These are phyloP conservation scores for Fusarium proliferatum DNA, from an alignment of 2,329 filamentous ascomycete genomes.

Conservation along the genomic window DNA sequence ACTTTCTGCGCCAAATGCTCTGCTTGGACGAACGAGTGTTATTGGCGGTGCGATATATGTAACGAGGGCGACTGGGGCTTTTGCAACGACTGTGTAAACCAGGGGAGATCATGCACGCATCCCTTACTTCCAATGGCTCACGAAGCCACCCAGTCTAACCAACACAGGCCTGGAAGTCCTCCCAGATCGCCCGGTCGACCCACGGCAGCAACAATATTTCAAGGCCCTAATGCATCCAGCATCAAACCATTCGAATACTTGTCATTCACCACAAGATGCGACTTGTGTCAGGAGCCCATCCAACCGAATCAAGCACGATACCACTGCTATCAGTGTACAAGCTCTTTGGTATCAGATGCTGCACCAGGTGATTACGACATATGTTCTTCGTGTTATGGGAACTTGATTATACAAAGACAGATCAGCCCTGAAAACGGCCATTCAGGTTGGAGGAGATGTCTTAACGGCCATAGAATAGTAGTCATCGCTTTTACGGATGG, in stretches of 20 bases:
- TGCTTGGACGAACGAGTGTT: constrained; percentile 81
- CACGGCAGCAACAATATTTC: constrained; percentile 60
- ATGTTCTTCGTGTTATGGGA: constrained; percentile 81
- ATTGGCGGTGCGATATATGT: constrained; percentile 88
- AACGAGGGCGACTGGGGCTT: constrained; percentile 97
- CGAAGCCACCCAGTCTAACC: constrained; percentile 53
- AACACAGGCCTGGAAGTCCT: constrained; percentile 53
- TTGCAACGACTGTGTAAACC: constrained; percentile 88
- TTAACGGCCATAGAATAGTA: constrained; percentile 84
- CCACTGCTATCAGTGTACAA: constrained; percentile 82
- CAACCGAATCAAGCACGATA: constrained; percentile 75
- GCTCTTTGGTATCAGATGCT: constrained; percentile 58
- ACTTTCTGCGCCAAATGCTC: constrained; percentile 86
- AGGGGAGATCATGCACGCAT: constrained; percentile 84
- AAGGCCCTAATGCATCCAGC: constrained; percentile 57
- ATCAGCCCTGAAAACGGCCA: constrained; percentile 81
- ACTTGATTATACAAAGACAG: constrained; percentile 69
- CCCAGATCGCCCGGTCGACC: constrained; percentile 58
- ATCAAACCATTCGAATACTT: constrained; percentile 73
- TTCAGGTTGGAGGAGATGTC: constrained; percentile 85
- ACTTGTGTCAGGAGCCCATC: constrained; percentile 80
- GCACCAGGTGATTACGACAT: constrained; percentile 84
- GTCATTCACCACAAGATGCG: constrained; percentile 80
- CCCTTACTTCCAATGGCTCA: constrained; percentile 81
- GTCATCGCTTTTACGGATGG: constrained; percentile 80